phyloP scores from a whole-genome alignment of 2,329 filamentous ascomycete genomes.

The Biscogniauxia sp. region DNA sequence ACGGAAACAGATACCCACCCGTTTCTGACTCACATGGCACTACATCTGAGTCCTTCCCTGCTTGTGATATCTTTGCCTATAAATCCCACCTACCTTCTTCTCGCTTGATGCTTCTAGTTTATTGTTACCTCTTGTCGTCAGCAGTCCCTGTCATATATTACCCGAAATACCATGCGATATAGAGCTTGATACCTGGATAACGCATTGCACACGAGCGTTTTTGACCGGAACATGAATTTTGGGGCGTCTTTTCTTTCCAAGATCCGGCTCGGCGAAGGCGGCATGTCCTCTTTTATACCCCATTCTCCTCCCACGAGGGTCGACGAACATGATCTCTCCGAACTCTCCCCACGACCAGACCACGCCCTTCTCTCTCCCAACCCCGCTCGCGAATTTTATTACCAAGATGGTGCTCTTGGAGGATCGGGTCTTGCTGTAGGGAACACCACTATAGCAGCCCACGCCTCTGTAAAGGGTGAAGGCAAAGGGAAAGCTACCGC shows the following conservation, averaged over 20 bases:
- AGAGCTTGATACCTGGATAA: neutral
- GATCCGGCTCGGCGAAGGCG: constrained; percentile 23
- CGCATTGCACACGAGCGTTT: neutral
- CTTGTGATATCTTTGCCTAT: neutral
- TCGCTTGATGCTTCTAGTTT: neutral
- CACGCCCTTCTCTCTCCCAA: constrained; percentile 25
- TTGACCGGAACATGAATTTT: constrained; percentile 23
- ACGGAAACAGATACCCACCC: neutral
- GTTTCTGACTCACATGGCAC: neutral
- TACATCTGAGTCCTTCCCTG: neutral
- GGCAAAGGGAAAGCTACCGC: constrained; percentile 22
- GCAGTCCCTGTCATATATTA: neutral
- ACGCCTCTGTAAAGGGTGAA: constrained; percentile 1
- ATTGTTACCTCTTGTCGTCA: neutral
- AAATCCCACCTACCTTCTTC: neutral
- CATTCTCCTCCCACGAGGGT: constrained; percentile 16
- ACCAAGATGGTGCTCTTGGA: neutral
- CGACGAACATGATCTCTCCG: constrained; percentile 30
- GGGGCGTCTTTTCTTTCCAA: constrained; percentile 26
- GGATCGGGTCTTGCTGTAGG: neutral
- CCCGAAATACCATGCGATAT: neutral
- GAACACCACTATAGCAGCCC: neutral
- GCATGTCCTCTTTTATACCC: constrained; percentile 23
- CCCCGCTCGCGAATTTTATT: neutral
- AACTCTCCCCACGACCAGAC: constrained; percentile 31